Base-by-base conservation (phyloP, 768 basidiomycete species). In the Suillus paluster region DNA sequence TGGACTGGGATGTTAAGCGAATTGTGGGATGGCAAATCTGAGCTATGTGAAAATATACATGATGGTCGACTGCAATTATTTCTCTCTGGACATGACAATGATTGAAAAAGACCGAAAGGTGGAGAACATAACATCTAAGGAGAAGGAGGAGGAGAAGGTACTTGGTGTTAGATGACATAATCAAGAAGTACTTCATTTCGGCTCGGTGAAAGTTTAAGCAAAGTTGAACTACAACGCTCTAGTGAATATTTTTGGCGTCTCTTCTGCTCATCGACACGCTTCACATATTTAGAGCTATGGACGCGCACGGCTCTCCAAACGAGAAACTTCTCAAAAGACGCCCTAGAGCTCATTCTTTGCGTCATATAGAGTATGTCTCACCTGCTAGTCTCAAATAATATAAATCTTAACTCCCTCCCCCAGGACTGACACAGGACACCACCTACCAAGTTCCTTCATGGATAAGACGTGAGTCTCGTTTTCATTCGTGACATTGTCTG, bases 11-110 rank as follows among this genome's bases (percentile, higher is more conserved):
- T 73, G 42, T 67, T 65, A 36, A 86, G 78, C 4, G 75, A 64
- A 4, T 72, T 71, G 0, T 79, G 75, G 0, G 73, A 73, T 0
- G 74, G 74, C 12, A 80, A 64, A 57, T 80, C 77, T 9, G 71
- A 53, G 0, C 75, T 70, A 71, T 94, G 93, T 21, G 88, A 89
- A 74, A 89, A 93, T 17, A 90, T 65, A 71, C 93, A 95, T 38
- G 77, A 69, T 9, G 75, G 63, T 21, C 87, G 78, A 2, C 71
- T 71, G 70, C 92, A 92, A 42, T 72, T 61, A 3, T 68, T 54
- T 59, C 59, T 68, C 30, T 86, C 81, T 5, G 91, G 91, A 77
- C 92, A 94, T 9, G 81, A 71, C 12, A 88, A 66, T 5, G 76
- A 72, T 27, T 80, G 81, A 72, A 93, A 92, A 21, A 88, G 80